phyloP scores from a whole-genome alignment of 257 asterid species.

The Scutellaria barbata region DNA sequence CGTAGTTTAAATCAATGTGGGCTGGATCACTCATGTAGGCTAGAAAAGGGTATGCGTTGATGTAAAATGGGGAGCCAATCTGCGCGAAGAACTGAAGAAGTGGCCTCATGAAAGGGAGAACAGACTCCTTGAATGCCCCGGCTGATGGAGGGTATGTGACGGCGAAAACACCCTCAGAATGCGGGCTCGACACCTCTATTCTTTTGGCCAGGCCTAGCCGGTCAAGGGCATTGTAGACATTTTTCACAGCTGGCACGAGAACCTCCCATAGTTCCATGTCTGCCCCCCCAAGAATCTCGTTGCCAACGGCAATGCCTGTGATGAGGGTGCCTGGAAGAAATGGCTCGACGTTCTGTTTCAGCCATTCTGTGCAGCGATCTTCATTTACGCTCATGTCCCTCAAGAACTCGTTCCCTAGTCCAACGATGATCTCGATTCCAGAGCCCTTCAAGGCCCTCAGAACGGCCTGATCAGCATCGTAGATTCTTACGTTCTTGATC shows the following conservation, averaged over 20 bases:
- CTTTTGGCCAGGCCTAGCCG: conserved; percentile 43
- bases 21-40: conserved; percentile 75
- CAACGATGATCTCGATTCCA: conserved; percentile 67
- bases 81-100: conserved; percentile 65
- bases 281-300: conserved; percentile 69
- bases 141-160: conserved; percentile 75
- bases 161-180: conserved; percentile 75
- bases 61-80: conserved; percentile 75
- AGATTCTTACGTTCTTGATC: conserved; percentile 73
- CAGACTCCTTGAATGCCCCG: conserved; percentile 70
- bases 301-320: conserved; percentile 79
- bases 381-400: conserved; percentile 56
- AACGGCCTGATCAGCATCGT: conserved; percentile 65
- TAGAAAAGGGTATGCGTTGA: conserved; percentile 79
- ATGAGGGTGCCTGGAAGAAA: conserved; percentile 64
- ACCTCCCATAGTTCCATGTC: conserved; percentile 72
- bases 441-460: conserved; percentile 60
- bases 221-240: conserved; percentile 68
- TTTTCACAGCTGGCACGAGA: conserved; percentile 71
- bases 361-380: conserved; percentile 70
- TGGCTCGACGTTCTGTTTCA: conserved; percentile 66
- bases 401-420: conserved; percentile 61
- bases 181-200: conserved; percentile 83
- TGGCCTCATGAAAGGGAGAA: conserved; percentile 75
- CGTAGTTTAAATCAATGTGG: conserved; percentile 70